These are phyloP conservation scores for Fraxinus xanthoxyloides DNA, from an alignment of 305 asterid genomes.

Conservation along the genomic window DNA sequence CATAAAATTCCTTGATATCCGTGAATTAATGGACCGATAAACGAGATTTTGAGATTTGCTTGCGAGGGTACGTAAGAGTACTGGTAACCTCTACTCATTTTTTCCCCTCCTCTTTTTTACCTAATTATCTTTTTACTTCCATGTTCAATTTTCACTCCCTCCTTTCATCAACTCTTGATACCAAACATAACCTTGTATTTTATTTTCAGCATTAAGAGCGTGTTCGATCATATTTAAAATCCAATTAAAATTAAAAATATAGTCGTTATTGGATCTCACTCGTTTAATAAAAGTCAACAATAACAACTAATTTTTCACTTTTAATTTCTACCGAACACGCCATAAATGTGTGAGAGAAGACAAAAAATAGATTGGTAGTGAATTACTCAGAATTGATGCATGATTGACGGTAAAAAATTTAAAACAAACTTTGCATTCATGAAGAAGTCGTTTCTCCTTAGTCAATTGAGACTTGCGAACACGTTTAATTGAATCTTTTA, in stretches of 20 bases:
- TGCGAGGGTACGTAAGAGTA: slow-evolving; percentile 19
- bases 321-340: too few relatives aligned
- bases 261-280: too few relatives aligned
- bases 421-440: not conserved
- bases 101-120: not conserved
- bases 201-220: not conserved
- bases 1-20: slow-evolving; percentile 55
- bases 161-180: not conserved
- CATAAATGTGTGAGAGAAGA: too few relatives aligned
- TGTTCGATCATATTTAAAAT: too few relatives aligned
- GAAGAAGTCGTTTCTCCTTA: not conserved
- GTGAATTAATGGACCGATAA: slow-evolving; percentile 66
- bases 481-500: not conserved
- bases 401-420: not conserved
- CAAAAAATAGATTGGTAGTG: not conserved
- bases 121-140: not conserved
- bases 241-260: too few relatives aligned
- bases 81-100: slow-evolving; percentile 16
- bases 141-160: not conserved
- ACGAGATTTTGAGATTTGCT: slow-evolving; percentile 45
- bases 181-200: not conserved
- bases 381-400: not conserved
- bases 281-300: too few relatives aligned
- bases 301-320: too few relatives aligned
- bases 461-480: not conserved